Evolutionary conservation across 2,329 filamentous ascomycete species (phyloP).

Genomic region (Colletotrichum spinosum): DNA sequence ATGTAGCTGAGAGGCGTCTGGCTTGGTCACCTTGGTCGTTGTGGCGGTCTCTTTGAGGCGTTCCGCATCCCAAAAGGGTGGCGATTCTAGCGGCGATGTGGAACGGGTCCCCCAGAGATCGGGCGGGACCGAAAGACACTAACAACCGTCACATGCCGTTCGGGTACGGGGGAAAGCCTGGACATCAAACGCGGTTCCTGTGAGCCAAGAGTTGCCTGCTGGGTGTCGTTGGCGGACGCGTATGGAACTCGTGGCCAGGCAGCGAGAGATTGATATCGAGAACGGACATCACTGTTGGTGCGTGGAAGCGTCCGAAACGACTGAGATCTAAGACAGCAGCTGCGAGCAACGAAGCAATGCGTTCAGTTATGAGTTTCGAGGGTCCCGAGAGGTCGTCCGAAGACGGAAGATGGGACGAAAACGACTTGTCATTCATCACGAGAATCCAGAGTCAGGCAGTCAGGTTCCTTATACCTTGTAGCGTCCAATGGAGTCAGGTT

Average conservation of each 20-base stretch:
- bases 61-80: too few species aligned
- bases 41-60: too few species aligned
- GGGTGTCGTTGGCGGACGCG: slow-evolving; percentile 2
- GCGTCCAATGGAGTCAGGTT: not conserved
- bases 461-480: slow-evolving; percentile 11
- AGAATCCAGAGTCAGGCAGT: not conserved
- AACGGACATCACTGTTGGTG: too few species aligned
- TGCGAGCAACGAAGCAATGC: too few species aligned
- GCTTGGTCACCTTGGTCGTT: too few species aligned
- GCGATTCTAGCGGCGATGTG: not conserved
- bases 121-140: slow-evolving; percentile 24
- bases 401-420: not conserved
- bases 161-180: slow-evolving; percentile 19
- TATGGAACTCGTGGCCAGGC: not conserved
- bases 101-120: slow-evolving; percentile 10
- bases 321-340: too few species aligned
- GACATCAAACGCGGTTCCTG: slow-evolving; percentile 23
- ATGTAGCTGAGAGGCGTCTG: too few species aligned
- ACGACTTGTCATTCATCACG: not conserved
- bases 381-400: too few species aligned
- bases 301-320: too few species aligned
- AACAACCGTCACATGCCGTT: slow-evolving; percentile 27
- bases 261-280: not conserved
- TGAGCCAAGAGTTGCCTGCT: slow-evolving; percentile 1
- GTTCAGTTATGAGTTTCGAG: too few species aligned